Base-by-base conservation (phyloP, 129 eudicot species). In the Flaveria robusta region DNA sequence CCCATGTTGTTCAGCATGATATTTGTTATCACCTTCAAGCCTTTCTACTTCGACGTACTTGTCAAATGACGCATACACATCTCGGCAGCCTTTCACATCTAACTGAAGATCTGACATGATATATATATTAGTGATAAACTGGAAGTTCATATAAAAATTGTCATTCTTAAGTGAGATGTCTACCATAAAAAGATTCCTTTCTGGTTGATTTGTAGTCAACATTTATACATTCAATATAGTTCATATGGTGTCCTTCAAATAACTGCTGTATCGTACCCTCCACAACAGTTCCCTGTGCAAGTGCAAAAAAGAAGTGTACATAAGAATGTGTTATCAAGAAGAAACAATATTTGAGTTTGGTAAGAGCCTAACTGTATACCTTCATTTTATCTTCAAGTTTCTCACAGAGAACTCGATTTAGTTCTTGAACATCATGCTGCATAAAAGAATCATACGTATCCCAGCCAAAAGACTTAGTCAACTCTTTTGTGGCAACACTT, bases 351-450 rank as follows among this genome's bases (percentile, higher is more conserved):
- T 31, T 45, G 78, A 81, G 9, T 18, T 29, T 50, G 66, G 65
- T 42, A 63, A 70, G 51, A 70, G 47, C 65, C 54, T 58, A 79
- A 49, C 70, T 50, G 11, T 50, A 65, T 79, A 94, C 98, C 90
- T 94, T 94, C 98, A 94, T 94, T 78, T 88, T 94, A 68, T 90
- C 96, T 91, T 94, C 97, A 76, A 94, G 98, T 84, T 94, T 94
- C 75, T 94, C 98, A 87, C 97, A 91, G 29, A 94, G 89, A 84
- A 88, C 93, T 76, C 98, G 86, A 74, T 93, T 93, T 37, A 93
- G 91, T 81, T 93, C 98, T 86, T 93, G 98, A 58, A 91, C 97
- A 81, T 91, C 98, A 75, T 94, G 98, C 75, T 94, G 98, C 97
- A 91, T 82, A 71, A 91, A 94, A 70, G 96, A 91, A 71, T 94